These are phyloP conservation scores for Beauveria sp. DNA, from an alignment of 2,329 filamentous ascomycete genomes.

Conservation along the genomic window DNA sequence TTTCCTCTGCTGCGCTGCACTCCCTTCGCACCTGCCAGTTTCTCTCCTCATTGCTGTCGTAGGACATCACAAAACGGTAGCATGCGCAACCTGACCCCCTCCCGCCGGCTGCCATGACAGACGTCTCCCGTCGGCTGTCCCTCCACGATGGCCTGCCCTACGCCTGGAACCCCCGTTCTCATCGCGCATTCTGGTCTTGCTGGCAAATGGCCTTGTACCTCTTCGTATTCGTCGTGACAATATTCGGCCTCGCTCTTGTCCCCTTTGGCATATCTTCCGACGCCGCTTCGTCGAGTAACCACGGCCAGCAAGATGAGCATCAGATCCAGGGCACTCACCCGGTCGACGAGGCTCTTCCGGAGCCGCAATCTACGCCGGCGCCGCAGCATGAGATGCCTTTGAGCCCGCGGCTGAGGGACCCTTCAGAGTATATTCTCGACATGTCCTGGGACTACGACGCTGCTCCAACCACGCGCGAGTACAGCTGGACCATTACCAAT, in stretches of 20 bases:
- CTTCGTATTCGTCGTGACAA: slow-evolving; percentile 18
- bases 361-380: neutral
- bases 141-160: slow-evolving; percentile 4
- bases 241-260: slow-evolving; percentile 17
- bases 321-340: neutral
- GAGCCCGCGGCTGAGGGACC: slow-evolving; percentile 21
- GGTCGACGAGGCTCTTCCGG: neutral
- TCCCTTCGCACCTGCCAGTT: neutral
- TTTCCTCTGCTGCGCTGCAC: neutral
- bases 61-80: neutral
- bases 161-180: neutral
- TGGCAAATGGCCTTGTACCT: slow-evolving; percentile 16
- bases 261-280: slow-evolving; percentile 16
- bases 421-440: slow-evolving; percentile 49
- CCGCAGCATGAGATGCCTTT: neutral
- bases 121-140: neutral
- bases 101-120: neutral
- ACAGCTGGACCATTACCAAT: slow-evolving; percentile 53
- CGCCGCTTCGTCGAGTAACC: neutral
- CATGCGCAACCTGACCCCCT: neutral
- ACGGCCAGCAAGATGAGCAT: slow-evolving; percentile 4
- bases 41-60: neutral
- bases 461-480: slow-evolving; percentile 43
- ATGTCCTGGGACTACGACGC: slow-evolving; percentile 47
- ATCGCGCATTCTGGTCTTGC: slow-evolving; percentile 4